Percentiles rank a stretch among this genome's conserved stretches.
Conservation (phyloP, 2,329 filamentous ascomycete genomes). For the Clathrospora elynae region DNA sequence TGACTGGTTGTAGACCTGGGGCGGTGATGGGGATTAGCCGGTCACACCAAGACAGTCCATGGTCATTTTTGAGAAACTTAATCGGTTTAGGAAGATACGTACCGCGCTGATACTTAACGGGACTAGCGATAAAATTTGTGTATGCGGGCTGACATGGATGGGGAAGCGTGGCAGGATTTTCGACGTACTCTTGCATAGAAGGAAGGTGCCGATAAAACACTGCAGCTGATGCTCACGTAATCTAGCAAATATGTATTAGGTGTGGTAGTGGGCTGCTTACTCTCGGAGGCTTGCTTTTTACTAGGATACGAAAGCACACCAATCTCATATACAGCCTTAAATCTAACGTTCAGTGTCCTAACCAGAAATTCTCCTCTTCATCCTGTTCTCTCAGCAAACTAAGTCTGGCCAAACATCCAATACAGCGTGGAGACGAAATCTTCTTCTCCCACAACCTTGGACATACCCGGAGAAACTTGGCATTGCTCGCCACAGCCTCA, state of each 20-base stretch:
- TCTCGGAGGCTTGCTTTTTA: no score
- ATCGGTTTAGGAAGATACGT: slow-evolving; percentile 6
- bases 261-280: no score
- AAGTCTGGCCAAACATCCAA: slow-evolving; percentile 15
- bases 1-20: slow-evolving; percentile 14
- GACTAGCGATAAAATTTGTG: slow-evolving; percentile 24
- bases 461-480: slow-evolving; percentile 12
- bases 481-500: slow-evolving; percentile 6
- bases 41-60: slow-evolving; percentile 7
- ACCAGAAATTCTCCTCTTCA: not conserved
- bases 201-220: no score
- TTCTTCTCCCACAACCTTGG: slow-evolving; percentile 26
- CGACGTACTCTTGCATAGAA: no score
- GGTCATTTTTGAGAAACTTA: slow-evolving; percentile 5
- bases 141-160: slow-evolving; percentile 28
- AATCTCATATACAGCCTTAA: no score
- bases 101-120: slow-evolving; percentile 21
- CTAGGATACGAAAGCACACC: no score
- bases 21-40: slow-evolving; percentile 4
- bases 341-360: not conserved
- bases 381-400: slow-evolving; percentile 5
- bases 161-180: not conserved
- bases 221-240: no score
- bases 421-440: slow-evolving; percentile 24
- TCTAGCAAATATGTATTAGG: no score